Evolutionary conservation across 2,329 filamentous ascomycete species (phyloP).

Genomic region (Penicillium concentricum): DNA sequence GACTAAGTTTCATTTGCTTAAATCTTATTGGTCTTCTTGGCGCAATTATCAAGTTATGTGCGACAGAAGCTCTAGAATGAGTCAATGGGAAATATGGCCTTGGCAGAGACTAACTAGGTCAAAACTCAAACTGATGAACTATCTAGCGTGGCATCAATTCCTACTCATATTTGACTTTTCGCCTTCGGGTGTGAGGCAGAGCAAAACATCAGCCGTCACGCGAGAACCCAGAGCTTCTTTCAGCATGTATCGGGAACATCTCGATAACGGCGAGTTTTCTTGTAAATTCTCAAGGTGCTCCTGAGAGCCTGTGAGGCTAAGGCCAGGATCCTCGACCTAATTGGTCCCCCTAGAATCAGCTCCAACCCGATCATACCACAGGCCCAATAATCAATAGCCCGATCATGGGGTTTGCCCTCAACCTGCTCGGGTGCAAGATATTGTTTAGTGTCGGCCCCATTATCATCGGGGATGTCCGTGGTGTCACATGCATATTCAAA

Average conservation of each 20-base stretch:
- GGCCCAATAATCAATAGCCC: background rate
- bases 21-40: background rate
- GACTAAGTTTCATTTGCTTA: background rate
- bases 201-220: background rate
- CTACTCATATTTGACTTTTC: background rate
- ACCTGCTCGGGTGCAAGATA: constrained; percentile 3
- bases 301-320: background rate
- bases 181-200: too few relatives aligned
- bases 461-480: background rate
- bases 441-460: background rate
- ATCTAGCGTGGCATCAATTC: background rate
- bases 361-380: background rate
- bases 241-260: background rate
- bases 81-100: background rate
- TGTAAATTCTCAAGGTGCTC: background rate
- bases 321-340: background rate
- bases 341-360: background rate
- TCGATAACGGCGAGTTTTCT: background rate
- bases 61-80: background rate
- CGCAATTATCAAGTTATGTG: background rate
- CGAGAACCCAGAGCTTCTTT: background rate
- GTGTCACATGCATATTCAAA: constrained; percentile 3
- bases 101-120: background rate
- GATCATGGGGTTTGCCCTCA: background rate
- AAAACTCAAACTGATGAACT: background rate